These are phyloP conservation scores for Candida gorgasii DNA, from an alignment of 805 yeast species.

Conservation along the genomic window DNA sequence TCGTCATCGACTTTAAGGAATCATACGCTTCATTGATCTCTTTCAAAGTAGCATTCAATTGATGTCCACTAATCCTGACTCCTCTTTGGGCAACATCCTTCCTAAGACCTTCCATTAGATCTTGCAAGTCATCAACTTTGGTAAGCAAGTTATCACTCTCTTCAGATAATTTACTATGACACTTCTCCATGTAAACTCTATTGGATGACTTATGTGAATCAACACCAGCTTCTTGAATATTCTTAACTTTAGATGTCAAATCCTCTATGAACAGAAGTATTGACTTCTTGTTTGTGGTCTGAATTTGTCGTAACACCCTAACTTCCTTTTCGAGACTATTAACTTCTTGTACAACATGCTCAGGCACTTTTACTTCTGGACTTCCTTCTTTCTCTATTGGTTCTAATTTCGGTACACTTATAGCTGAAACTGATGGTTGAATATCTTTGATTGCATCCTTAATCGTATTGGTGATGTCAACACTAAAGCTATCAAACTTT, in stretches of 20 bases:
- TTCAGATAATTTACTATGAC: constrained; percentile 69
- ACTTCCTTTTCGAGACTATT: constrained; percentile 50
- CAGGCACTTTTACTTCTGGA: not conserved
- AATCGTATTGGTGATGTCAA: constrained; percentile 6
- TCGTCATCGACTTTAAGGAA: constrained; percentile 54
- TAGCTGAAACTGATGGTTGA: not conserved
- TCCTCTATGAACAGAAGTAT: constrained; percentile 45
- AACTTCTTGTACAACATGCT: constrained; percentile 9
- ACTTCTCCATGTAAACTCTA: constrained; percentile 68
- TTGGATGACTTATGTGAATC: constrained; percentile 37
- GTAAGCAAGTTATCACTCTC: constrained; percentile 76
- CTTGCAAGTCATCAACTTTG: constrained; percentile 88
- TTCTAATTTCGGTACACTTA: not conserved
- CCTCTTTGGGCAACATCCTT: constrained; percentile 93
- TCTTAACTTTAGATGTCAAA: constrained; percentile 46
- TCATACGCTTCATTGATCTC: constrained; percentile 62
- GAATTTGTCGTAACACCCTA: constrained; percentile 58
- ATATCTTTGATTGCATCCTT: constrained; percentile 13
- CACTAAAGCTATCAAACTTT: constrained; percentile 11
- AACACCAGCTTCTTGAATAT: constrained; percentile 52
- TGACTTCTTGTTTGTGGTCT: constrained; percentile 41
- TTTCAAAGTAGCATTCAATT: constrained; percentile 61
- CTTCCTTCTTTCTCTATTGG: not conserved
- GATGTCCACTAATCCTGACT: constrained; percentile 74
- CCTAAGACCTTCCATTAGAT: constrained; percentile 82